phyloP scores from a whole-genome alignment of 2,329 filamentous ascomycete species.

The Colletotrichum noveboracense region DNA sequence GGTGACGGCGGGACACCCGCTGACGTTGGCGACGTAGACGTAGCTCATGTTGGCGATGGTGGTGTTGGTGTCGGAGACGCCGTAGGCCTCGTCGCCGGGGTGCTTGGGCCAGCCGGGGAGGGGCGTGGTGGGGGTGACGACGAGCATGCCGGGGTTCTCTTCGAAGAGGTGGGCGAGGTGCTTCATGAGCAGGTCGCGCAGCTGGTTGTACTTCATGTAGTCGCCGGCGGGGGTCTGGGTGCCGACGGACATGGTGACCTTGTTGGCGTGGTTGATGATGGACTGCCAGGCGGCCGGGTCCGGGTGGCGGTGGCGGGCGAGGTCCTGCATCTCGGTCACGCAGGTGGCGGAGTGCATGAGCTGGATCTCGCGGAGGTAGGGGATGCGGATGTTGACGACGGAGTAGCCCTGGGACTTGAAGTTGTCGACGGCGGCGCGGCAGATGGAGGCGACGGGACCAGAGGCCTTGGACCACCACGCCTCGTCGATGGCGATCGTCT shows the following conservation, averaged over 20 bases:
- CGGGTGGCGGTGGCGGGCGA: conserved; percentile 44
- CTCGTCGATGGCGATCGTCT: conserved; percentile 74
- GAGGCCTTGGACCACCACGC: conserved; percentile 58
- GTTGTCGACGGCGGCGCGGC: conserved; percentile 66
- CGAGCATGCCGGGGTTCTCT: conserved; percentile 74
- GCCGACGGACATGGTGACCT: conserved; percentile 70
- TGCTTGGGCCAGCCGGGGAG: conserved; percentile 74
- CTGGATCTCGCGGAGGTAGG: conserved; percentile 73
- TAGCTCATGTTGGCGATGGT: conserved; percentile 84
- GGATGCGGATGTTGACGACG: conserved; percentile 67
- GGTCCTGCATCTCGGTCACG: conserved; percentile 68
- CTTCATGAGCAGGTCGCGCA: conserved; percentile 79
- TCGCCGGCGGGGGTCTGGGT: conserved; percentile 71
- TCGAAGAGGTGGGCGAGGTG: conserved; percentile 77
- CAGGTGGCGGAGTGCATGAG: conserved; percentile 80
- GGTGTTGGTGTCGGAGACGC: conserved; percentile 75
- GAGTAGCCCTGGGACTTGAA: conserved; percentile 56
- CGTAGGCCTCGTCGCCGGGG: conserved; percentile 67
- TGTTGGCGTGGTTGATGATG: conserved; percentile 69
- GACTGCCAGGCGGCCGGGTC: conserved; percentile 55
- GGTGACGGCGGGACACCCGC: conserved; percentile 76
- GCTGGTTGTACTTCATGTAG: conserved; percentile 72
- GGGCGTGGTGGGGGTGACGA: conserved; percentile 80
- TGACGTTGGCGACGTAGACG: conserved; percentile 84
- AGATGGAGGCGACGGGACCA: conserved; percentile 64